These are phyloP conservation scores for Leccinum uliginosum DNA, from an alignment of 768 basidiomycete genomes.

Conservation along the genomic window DNA sequence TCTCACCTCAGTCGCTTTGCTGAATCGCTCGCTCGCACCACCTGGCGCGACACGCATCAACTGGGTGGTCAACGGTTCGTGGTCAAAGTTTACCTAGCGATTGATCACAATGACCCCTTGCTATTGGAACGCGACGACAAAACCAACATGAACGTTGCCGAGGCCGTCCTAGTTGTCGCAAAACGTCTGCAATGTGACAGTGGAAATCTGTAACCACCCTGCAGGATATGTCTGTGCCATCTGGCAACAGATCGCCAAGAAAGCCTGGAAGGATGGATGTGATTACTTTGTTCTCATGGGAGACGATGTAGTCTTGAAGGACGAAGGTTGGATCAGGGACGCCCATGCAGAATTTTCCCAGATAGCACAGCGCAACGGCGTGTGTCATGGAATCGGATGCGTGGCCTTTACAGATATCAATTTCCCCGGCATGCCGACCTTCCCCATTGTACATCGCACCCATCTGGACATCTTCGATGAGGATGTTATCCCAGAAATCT, in stretches of 20 bases:
- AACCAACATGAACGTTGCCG: slow-evolving; percentile 29
- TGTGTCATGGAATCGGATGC: slow-evolving; percentile 49
- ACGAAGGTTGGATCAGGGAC: slow-evolving; percentile 50
- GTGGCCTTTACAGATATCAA: slow-evolving; percentile 52
- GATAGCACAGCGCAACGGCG: slow-evolving; percentile 27
- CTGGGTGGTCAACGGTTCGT: slow-evolving; percentile 31
- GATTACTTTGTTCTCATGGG: slow-evolving; percentile 53
- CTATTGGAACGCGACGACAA: slow-evolving; percentile 24
- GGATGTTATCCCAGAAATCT: slow-evolving; percentile 44
- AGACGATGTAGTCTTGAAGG: slow-evolving; percentile 48
- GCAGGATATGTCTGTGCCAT: slow-evolving; percentile 48
- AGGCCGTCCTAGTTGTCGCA: slow-evolving; percentile 33
- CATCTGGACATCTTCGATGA: slow-evolving; percentile 55
- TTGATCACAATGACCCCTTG: slow-evolving; percentile 47
- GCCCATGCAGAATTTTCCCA: slow-evolving; percentile 36
- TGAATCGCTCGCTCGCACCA: slow-evolving; percentile 41
- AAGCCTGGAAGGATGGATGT: slow-evolving; percentile 45
- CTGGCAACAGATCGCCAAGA: slow-evolving; percentile 47
- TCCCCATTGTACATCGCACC: slow-evolving; percentile 51
- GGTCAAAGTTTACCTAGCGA: slow-evolving; percentile 46
- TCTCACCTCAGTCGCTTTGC: slow-evolving; percentile 40
- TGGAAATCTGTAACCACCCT: slow-evolving; percentile 36
- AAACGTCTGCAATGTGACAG: slow-evolving; percentile 36
- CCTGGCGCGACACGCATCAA: slow-evolving; percentile 38
- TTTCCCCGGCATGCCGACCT: slow-evolving; percentile 61